Conservation (phyloP, 2,329 filamentous ascomycete species). For the Colletotrichum trifolii region DNA sequence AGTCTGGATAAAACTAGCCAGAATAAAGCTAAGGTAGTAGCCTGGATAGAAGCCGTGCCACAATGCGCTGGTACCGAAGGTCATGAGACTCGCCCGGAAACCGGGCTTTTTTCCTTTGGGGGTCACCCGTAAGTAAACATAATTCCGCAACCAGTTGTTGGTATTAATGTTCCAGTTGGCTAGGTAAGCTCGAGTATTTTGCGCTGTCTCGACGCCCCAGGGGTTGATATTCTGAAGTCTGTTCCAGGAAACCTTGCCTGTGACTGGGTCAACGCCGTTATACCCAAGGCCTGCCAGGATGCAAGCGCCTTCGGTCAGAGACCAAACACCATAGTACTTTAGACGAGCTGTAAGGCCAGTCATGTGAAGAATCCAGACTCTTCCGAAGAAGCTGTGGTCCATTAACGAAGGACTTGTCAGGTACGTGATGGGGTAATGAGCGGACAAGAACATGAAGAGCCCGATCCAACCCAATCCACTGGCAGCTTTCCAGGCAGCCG, state of each 20-base stretch:
- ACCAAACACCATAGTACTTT: conserved; percentile 99
- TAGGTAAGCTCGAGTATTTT: conserved; percentile 92
- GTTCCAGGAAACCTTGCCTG: conserved; percentile 88
- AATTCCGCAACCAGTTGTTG: conserved; percentile 95
- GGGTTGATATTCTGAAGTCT: conserved; percentile 90
- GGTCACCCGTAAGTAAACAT: conserved; percentile 94
- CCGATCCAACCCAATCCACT: conserved; percentile 83
- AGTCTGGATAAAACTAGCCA: conserved; percentile 92
- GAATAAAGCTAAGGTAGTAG: conserved; percentile 91
- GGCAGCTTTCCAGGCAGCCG: conserved; percentile 80
- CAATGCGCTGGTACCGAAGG: conserved; percentile 92
- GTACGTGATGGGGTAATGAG: conserved; percentile 71
- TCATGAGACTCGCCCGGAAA: conserved; percentile 92
- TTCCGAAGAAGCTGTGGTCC: conserved; percentile 74
- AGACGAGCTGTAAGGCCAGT: conserved; percentile 82
- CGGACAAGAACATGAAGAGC: conserved; percentile 78
- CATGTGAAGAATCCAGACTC: conserved; percentile 85
- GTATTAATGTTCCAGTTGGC: conserved; percentile 99
- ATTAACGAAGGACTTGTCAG: conserved; percentile 75
- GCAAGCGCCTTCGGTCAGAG: conserved; percentile 90
- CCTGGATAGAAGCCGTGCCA: conserved; percentile 99
- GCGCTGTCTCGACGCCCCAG: conserved; percentile 85
- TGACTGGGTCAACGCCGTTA: conserved; percentile 88
- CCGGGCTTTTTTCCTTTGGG: conserved; percentile 96
- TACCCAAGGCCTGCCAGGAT: conserved; percentile 94